Evolutionary conservation across 208 protist genomes (phyloP), one percentile per base, ranked within the genome.

Genomic region (Zelonia costaricensis): DNA sequence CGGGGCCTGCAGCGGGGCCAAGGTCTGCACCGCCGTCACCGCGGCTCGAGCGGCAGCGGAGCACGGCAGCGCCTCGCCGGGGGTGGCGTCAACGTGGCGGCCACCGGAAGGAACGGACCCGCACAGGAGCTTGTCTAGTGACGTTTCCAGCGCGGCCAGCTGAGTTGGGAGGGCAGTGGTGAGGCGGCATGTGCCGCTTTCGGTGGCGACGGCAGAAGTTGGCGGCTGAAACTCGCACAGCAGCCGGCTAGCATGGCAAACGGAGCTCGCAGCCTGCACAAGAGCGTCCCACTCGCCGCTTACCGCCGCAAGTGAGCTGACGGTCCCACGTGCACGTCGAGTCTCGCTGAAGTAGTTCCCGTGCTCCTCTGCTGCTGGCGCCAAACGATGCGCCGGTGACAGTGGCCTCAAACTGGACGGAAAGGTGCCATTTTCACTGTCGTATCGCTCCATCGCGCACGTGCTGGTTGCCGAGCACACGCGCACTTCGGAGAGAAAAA

Each of bases 91-190:
- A 43, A 44, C 36, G 22, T 38, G n/a, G n/a, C n/a, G n/a, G n/a
- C n/a, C n/a, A n/a, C n/a, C n/a, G n/a, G n/a, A n/a, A n/a, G n/a
- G n/a, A n/a, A n/a, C n/a, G n/a, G n/a, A 36, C 51, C 49, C 52
- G 15, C 47, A 75, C 4, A 75, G 42, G 16, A 69, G 46, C 31
- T 62, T 62, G 42, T 68, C 60, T 1, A 75, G 30, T 4, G 55
- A 22, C 3, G 12, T 25, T 42, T 75, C 69, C 18, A 69, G 22
- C 0, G 46, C 28, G 4, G 22, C 36, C 18, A 75, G 61, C 9
- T 43, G 57, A 16, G 40, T 36, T 31, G 5, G 7, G 9, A 13
- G 48, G 6, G 5, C 7, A 13, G 33, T 38, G 33, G n/a, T n/a
- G n/a, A n/a, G n/a, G n/a, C n/a, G n/a, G n/a, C n/a, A n/a, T n/a